Evolutionary conservation across 768 basidiomycete species (phyloP).

Genomic region (Suillus paluster): DNA sequence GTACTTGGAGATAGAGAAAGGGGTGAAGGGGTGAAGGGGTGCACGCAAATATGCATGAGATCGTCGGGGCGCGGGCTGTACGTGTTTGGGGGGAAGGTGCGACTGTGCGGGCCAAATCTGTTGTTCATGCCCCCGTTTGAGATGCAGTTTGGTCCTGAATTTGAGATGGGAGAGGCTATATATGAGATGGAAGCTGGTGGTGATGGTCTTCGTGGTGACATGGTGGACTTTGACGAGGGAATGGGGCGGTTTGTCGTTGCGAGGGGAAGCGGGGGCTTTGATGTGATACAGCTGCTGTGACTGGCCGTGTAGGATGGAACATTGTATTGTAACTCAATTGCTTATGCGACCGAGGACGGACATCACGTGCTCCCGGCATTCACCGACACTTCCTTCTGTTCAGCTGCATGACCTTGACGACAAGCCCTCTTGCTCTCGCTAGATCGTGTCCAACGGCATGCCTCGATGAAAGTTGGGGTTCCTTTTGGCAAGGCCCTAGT

Average conservation of each 20-base stretch:
- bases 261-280: constrained; percentile 28
- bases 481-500: too few species aligned
- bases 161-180: constrained; percentile 27
- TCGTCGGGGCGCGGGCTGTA: constrained; percentile 34
- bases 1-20: neutral
- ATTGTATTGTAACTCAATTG: too few species aligned
- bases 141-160: constrained; percentile 33
- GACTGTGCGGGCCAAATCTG: constrained; percentile 28
- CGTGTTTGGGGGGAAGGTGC: constrained; percentile 26
- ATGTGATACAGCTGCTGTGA: constrained; percentile 25
- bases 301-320: too few species aligned
- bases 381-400: too few species aligned
- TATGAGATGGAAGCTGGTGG: constrained; percentile 15
- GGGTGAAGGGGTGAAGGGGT: constrained; percentile 1
- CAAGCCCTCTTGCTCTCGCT: too few species aligned
- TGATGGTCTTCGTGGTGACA: constrained; percentile 15
- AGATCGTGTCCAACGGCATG: too few species aligned
- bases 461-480: too few species aligned
- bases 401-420: too few species aligned
- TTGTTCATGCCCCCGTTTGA: constrained; percentile 31
- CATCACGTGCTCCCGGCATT: too few species aligned
- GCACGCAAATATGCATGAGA: constrained; percentile 26
- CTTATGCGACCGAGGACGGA: too few species aligned
- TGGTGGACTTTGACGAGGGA: constrained; percentile 35
- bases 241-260: constrained; percentile 36